Percentiles rank a stretch among this genome's conserved stretches.
Conservation (phyloP, 495 filamentous ascomycete genomes). For the Tuber calosporum region DNA sequence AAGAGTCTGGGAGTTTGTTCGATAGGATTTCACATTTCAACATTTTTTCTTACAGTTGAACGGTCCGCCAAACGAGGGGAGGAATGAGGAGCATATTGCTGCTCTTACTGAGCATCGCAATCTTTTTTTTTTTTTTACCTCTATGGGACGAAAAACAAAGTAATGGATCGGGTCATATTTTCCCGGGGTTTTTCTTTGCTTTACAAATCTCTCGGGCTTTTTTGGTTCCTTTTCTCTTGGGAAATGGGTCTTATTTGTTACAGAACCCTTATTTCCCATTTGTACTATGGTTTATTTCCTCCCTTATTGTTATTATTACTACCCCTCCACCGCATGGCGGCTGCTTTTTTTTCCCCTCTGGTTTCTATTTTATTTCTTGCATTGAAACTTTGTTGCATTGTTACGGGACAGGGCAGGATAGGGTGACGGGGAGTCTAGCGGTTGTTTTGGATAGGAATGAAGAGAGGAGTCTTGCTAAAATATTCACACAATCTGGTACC, state of each 20-base stretch:
- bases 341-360: not conserved
- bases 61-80: not conserved
- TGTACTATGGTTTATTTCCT: not conserved
- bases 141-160: not conserved
- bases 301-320: conserved; percentile 1
- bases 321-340: not conserved
- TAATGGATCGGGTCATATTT: conserved; percentile 5
- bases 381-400: not conserved
- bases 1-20: not conserved
- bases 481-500: not conserved
- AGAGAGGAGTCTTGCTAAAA: not conserved
- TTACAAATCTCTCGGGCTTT: not conserved
- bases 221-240: conserved; percentile 1
- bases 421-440: not conserved
- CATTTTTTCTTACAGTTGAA: conserved; percentile 3
- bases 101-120: not conserved
- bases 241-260: conserved; percentile 5
- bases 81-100: conserved; percentile 1
- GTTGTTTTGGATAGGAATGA: not conserved
- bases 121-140: not conserved
- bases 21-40: not conserved
- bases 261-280: conserved; percentile 4
- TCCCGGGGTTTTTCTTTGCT: not conserved
- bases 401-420: not conserved
- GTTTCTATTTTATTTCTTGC: not conserved